These are phyloP conservation scores for Blepharisma stoltei DNA, from an alignment of 73 alveolate species.

Conservation along the genomic window DNA sequence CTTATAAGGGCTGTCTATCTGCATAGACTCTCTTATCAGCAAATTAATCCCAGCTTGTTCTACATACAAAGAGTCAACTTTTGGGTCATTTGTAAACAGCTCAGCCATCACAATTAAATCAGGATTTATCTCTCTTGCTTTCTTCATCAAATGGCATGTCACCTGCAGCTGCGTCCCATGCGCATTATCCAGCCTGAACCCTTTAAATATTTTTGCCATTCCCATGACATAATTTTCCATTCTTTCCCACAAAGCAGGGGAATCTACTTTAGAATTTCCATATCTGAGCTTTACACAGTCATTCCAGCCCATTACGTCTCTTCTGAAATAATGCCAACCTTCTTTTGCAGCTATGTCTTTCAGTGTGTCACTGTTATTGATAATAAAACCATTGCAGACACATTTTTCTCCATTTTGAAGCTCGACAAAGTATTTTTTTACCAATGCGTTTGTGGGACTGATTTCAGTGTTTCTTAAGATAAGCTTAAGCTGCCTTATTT, in stretches of 20 bases:
- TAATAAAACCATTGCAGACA: constrained; percentile 80
- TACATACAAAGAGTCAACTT: constrained; percentile 81
- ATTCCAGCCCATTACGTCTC: constrained; percentile 90
- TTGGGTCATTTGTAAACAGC: constrained; percentile 79
- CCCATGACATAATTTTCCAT: constrained; percentile 87
- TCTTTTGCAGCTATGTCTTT: constrained; percentile 78
- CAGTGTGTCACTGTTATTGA: constrained; percentile 71
- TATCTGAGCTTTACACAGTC: constrained; percentile 92
- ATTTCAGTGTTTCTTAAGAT: constrained; percentile 51
- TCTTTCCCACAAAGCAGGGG: constrained; percentile 83
- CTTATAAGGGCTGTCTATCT: constrained; percentile 52
- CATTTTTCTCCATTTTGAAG: constrained; percentile 49
- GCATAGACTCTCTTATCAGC: constrained; percentile 80
- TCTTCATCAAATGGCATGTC: constrained; percentile 78
- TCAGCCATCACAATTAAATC: constrained; percentile 91
- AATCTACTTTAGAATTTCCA: constrained; percentile 76
- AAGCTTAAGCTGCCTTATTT: constrained; percentile 15
- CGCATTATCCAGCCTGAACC: constrained; percentile 95
- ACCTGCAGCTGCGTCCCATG: constrained; percentile 85
- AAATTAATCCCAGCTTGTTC: constrained; percentile 82
- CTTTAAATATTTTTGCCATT: constrained; percentile 86
- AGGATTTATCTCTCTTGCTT: constrained; percentile 84
- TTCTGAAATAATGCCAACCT: constrained; percentile 90
- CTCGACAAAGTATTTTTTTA: not conserved
- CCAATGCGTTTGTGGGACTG: not conserved